phyloP scores from a whole-genome alignment of 495 filamentous ascomycete species.

The Mytilinidion resinicola region DNA sequence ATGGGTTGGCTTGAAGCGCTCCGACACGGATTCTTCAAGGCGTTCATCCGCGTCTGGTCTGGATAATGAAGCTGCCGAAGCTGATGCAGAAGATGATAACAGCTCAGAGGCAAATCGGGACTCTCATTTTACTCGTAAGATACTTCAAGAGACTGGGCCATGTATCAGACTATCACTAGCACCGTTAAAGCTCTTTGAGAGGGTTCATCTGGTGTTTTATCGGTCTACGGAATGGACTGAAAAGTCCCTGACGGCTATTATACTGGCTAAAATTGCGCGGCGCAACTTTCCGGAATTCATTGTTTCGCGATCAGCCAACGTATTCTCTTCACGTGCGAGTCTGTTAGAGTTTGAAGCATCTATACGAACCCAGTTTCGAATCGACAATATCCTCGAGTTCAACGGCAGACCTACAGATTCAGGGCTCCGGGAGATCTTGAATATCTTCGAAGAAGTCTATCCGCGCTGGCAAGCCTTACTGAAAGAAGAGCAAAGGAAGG shows the following conservation, averaged over 20 bases:
- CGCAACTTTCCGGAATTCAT: conserved; percentile 87
- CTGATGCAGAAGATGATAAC: conserved; percentile 30
- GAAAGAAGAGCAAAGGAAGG: conserved; percentile 69
- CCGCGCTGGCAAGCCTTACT: conserved; percentile 73
- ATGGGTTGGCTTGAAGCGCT: conserved; percentile 29
- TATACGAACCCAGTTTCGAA: conserved; percentile 70
- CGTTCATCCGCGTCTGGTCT: conserved; percentile 18
- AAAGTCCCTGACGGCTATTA: conserved; percentile 91
- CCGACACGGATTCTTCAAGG: conserved; percentile 22
- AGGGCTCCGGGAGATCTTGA: conserved; percentile 60
- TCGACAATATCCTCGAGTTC: conserved; percentile 81
- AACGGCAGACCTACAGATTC: conserved; percentile 63
- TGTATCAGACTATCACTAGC: conserved; percentile 73
- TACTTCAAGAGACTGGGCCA: conserved; percentile 70
- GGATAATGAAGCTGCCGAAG: conserved; percentile 8
- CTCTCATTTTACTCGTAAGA: conserved; percentile 63
- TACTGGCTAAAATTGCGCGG: conserved; percentile 79
- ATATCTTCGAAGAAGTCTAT: conserved; percentile 67
- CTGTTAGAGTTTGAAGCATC: conserved; percentile 87
- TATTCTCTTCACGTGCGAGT: conserved; percentile 68
- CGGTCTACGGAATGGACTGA: conserved; percentile 96
- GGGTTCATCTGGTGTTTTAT: conserved; percentile 93
- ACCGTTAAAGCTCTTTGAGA: conserved; percentile 79
- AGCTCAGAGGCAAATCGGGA: conserved; percentile 41
- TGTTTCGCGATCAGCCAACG: conserved; percentile 81